phyloP scores from a whole-genome alignment of 495 filamentous ascomycete genomes.

The Aspergillus heteromorphus region DNA sequence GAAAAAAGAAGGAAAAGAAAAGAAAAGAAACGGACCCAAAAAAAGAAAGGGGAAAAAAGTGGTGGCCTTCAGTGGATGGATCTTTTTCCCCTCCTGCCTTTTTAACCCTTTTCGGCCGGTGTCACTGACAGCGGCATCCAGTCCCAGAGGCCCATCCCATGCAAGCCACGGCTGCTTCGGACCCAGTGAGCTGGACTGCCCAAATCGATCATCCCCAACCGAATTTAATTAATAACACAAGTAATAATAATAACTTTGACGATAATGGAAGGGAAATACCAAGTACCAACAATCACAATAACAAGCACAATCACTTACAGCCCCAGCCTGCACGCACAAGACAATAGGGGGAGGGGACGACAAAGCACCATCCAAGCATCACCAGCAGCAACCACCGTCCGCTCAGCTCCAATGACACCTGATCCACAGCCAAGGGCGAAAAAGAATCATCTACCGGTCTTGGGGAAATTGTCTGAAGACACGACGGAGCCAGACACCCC shows the following conservation, averaged over 20 bases:
- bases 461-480: slow-evolving; percentile 11
- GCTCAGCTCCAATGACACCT: too few species aligned
- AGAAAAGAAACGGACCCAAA: background rate
- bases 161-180: slow-evolving; percentile 28
- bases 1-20: background rate
- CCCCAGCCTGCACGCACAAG: too few species aligned
- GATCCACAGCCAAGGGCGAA: too few species aligned
- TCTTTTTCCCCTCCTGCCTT: background rate
- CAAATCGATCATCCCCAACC: background rate
- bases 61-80: too few species aligned
- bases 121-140: slow-evolving; percentile 28
- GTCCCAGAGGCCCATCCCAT: slow-evolving; percentile 25
- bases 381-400: too few species aligned
- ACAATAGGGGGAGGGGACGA: too few species aligned
- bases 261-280: background rate
- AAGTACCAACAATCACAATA: background rate
- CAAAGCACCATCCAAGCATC: too few species aligned
- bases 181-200: slow-evolving; percentile 8
- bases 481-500: slow-evolving; percentile 15
- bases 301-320: too few species aligned
- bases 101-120: slow-evolving; percentile 15
- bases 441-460: too few species aligned
- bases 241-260: background rate
- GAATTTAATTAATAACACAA: background rate
- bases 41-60: too few species aligned